Percentiles rank a stretch among this genome's conserved stretches.
Conservation (phyloP, 768 basidiomycete species). For the Serendipita vermifera region DNA sequence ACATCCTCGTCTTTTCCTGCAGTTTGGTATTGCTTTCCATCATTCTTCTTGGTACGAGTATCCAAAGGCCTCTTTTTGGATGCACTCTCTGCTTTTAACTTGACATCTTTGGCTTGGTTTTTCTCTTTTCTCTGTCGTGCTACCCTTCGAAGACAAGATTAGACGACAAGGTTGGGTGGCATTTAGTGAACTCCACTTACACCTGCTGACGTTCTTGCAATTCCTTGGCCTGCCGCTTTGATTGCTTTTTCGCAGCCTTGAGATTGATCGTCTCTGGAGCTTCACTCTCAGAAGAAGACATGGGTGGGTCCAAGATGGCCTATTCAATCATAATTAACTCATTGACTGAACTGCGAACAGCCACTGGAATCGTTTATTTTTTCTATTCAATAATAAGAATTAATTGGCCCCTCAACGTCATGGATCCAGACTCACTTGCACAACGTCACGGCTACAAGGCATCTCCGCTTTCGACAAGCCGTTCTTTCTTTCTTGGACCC, state of each 20-base stretch:
- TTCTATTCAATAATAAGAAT: too few species aligned
- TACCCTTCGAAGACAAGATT: neutral
- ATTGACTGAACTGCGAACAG: neutral
- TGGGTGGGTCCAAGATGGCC: neutral
- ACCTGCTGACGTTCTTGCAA: neutral
- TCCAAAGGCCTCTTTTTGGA: neutral
- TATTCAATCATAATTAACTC: neutral
- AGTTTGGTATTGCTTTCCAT: neutral
- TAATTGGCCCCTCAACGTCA: neutral
- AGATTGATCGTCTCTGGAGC: neutral
- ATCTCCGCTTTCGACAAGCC: neutral
- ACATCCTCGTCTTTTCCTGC: neutral
- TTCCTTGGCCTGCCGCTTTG: neutral
- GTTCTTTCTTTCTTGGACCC: neutral
- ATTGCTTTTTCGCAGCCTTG: neutral
- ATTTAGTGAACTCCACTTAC: neutral
- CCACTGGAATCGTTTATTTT: neutral
- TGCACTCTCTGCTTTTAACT: neutral
- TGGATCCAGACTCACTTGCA: neutral
- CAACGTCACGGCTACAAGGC: neutral
- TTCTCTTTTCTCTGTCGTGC: neutral
- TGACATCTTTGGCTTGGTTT: neutral
- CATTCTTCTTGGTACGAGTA: neutral
- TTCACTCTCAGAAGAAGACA: slow-evolving; percentile 5
- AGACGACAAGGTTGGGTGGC: neutral